Conservation (phyloP, 2,329 filamentous ascomycete genomes). For the Lanzia echinophila region DNA sequence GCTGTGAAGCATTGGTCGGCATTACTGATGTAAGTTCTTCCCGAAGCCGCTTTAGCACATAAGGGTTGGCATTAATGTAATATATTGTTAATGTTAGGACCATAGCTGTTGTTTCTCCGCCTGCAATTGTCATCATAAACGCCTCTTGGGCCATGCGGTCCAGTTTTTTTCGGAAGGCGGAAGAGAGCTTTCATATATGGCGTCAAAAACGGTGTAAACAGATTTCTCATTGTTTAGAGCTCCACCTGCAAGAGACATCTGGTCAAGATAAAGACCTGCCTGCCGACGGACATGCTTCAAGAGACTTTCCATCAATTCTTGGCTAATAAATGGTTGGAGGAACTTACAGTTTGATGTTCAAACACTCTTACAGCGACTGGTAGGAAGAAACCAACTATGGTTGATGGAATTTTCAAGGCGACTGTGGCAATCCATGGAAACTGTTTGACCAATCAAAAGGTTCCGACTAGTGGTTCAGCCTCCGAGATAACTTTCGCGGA, state of each 20-base stretch:
- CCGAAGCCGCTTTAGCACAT: conserved; percentile 25
- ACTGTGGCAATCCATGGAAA: conserved; percentile 8
- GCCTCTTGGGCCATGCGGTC: conserved; percentile 30
- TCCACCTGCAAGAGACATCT: too few species aligned
- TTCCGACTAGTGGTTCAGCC: conserved; percentile 8
- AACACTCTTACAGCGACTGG: neutral
- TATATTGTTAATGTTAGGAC: conserved; percentile 31
- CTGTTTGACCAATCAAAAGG: conserved; percentile 9
- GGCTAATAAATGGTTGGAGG: neutral
- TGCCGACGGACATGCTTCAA: neutral
- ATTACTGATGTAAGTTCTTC: conserved; percentile 28
- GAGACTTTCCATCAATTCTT: too few species aligned
- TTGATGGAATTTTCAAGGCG: neutral
- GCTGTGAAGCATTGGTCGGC: conserved; percentile 1
- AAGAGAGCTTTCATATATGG: conserved; percentile 21
- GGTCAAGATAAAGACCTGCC: neutral
- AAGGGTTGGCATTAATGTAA: conserved; percentile 30
- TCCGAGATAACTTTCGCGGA: conserved; percentile 13
- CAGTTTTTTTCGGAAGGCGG: conserved; percentile 30
- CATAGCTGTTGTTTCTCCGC: conserved; percentile 32
- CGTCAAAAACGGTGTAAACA: conserved; percentile 17
- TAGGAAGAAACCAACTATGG: neutral
- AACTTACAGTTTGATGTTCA: neutral
- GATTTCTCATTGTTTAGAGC: neutral
- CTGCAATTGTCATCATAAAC: conserved; percentile 29